A percentile compares a stretch with the other conserved stretches of the same genome.
Evolutionary conservation across 2,329 filamentous ascomycete species (phyloP).

Genomic region (Xylariaceae sp.): DNA sequence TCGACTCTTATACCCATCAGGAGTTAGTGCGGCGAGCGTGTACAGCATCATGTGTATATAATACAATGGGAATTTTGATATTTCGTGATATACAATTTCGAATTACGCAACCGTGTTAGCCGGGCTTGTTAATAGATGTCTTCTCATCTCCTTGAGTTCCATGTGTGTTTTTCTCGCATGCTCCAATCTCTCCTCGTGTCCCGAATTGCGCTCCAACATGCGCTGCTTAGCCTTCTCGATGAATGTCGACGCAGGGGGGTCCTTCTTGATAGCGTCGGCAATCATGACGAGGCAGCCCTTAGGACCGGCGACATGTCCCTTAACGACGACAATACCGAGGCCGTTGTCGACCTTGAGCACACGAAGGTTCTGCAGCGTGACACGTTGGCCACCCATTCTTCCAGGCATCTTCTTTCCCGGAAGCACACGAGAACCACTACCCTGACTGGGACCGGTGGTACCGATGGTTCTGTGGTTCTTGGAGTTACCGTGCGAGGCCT

Average conservation of each 20-base stretch:
- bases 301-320: conserved; percentile 80
- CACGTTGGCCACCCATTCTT: conserved; percentile 83
- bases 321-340: conserved; percentile 82
- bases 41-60: conserved; percentile 31
- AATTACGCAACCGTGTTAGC: conserved; percentile 10
- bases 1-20: conserved; percentile 6
- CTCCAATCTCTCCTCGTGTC: conserved; percentile 43
- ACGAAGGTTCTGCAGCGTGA: conserved; percentile 87
- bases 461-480: conserved; percentile 90
- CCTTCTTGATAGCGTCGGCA: conserved; percentile 87
- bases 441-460: conserved; percentile 83
- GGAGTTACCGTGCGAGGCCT: conserved; percentile 90
- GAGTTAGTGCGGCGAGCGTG: conserved; percentile 20
- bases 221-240: conserved; percentile 42
- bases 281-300: conserved; percentile 81
- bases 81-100: conserved; percentile 9
- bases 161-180: conserved; percentile 47
- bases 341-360: conserved; percentile 82
- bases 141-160: conserved; percentile 48
- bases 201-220: conserved; percentile 44
- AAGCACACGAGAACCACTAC: conserved; percentile 83
- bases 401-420: conserved; percentile 98
- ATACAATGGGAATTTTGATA: conserved; percentile 16
- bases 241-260: conserved; percentile 46
- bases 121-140: conserved; percentile 28